Conservation (phyloP, 441 rosid genomes). For the Syzygium syzygioides region DNA sequence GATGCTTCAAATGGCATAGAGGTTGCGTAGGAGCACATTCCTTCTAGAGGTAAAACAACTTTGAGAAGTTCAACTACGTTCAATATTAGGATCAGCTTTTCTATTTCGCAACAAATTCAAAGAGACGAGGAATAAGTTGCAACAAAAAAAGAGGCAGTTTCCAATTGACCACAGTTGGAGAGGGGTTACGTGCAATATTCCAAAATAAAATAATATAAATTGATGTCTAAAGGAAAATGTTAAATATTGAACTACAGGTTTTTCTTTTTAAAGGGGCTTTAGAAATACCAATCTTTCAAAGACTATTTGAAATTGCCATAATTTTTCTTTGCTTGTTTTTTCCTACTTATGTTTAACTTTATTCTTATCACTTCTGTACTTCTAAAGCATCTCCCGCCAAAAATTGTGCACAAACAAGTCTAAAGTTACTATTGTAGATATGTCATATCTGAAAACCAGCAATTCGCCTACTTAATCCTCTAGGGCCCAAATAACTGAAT, state of each 20-base stretch:
- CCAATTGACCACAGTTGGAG: not conserved
- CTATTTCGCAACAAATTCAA: not conserved
- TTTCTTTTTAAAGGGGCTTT: not conserved
- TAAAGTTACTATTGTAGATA: not conserved
- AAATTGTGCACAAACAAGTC: not conserved
- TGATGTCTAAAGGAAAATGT: not conserved
- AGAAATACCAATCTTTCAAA: not conserved
- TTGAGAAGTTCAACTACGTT: not conserved
- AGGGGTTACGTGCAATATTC: not conserved
- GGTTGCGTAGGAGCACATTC: not conserved
- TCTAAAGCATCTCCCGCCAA: too few species aligned
- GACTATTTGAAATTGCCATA: not conserved
- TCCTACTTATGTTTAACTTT: not conserved
- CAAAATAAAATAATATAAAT: not conserved
- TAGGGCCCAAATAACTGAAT: not conserved
- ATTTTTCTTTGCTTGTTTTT: not conserved
- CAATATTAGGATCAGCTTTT: not conserved
- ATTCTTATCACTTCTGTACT: not conserved
- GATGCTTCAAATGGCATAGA: not conserved
- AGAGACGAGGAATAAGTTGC: not conserved
- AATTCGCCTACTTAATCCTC: not conserved
- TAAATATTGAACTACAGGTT: not conserved
- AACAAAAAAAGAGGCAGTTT: not conserved
- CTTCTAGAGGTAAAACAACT: not conserved
- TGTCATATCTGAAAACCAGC: slow-evolving; percentile 4